Evolutionary conservation across 495 filamentous ascomycete genomes (phyloP), one percentile per base, ranked within the genome.

Genomic region (Aspergillus egyptiacus): DNA sequence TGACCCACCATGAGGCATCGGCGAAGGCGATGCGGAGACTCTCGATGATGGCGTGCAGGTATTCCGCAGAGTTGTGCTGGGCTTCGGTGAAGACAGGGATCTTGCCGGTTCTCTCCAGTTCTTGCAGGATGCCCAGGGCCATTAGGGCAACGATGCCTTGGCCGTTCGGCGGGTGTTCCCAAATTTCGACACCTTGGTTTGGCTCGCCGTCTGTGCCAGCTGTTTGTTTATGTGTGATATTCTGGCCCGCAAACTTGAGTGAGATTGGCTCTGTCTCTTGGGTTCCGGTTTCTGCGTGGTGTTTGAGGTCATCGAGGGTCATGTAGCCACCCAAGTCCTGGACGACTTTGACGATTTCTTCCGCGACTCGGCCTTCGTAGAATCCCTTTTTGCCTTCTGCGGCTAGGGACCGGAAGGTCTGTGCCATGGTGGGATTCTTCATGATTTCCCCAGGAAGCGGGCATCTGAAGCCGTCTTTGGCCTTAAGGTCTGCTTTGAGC

Each of bases 131-230:
- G 2, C 94, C 93, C 0, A 98, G 73, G 1, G 93, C 85, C 81
- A 97, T 94, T 31, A 97, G 74, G 4, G 93, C 94, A 0, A 97
- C 89, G 52, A 98, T 85, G 9, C 93, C 93, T 65, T 98, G 93
- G 0, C 94, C 91, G 68, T 96, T 97, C n/a, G 93, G 93, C 31
- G 93, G 89, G 66, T 96, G 91, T 55, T 98, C 93, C 91, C 91
- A 97, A 2, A 98, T 62, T 56, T 93, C 82, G 15, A 96, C 74
- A n/a, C 81, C 83, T 40, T 75, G 61, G 47, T 77, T 72, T 1
- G 69, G 54, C 27, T 72, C 64, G 20, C 68, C 69, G 25, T 65
- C 54, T 23, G 70, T 73, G 45, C 74, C 74, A 8, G 57, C 46
- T 17, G 61, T 51, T 37, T 71, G 62, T 52, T 77, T 72, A 30